Percentiles rank a stretch among this genome's conserved stretches.
Conservation (phyloP, 768 basidiomycete species). For the Lentinula boryana region DNA sequence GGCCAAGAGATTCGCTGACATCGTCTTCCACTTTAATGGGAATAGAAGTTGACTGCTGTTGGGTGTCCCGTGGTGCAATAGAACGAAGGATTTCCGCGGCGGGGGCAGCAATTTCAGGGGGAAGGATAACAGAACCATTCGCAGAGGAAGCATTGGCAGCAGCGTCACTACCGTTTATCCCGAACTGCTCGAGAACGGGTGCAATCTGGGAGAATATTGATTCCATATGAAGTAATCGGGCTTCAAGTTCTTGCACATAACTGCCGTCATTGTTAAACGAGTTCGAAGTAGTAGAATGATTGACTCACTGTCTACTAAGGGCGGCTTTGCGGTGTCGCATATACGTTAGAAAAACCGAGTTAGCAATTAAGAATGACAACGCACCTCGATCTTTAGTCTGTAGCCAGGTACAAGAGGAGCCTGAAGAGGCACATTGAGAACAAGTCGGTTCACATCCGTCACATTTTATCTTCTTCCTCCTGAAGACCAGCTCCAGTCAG, state of each 20-base stretch:
- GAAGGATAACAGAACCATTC: conserved; percentile 13
- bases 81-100: conserved; percentile 30
- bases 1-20: conserved; percentile 80
- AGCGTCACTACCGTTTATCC: conserved; percentile 41
- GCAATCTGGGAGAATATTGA: conserved; percentile 78
- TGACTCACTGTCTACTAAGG: conserved; percentile 78
- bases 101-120: conserved; percentile 28
- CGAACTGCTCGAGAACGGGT: conserved; percentile 70
- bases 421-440: conserved; percentile 70
- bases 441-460: conserved; percentile 85
- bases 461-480: conserved; percentile 92
- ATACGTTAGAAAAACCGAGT: neutral
- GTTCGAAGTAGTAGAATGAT: conserved; percentile 2
- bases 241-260: conserved; percentile 90
- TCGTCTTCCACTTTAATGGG: conserved; percentile 64
- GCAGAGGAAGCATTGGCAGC: conserved; percentile 25
- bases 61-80: conserved; percentile 23
- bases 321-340: conserved; percentile 40
- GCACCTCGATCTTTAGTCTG: conserved; percentile 76
- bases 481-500: conserved; percentile 22
- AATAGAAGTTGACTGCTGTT: conserved; percentile 31
- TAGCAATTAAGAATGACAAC: neutral
- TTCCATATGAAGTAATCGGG: conserved; percentile 84
- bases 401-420: conserved; percentile 80
- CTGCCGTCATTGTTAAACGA: conserved; percentile 31